Percentiles rank a stretch among this genome's conserved stretches.
Conservation (phyloP, 1,284 basidiomycete genomes). For the Cryptococcus sp. region DNA sequence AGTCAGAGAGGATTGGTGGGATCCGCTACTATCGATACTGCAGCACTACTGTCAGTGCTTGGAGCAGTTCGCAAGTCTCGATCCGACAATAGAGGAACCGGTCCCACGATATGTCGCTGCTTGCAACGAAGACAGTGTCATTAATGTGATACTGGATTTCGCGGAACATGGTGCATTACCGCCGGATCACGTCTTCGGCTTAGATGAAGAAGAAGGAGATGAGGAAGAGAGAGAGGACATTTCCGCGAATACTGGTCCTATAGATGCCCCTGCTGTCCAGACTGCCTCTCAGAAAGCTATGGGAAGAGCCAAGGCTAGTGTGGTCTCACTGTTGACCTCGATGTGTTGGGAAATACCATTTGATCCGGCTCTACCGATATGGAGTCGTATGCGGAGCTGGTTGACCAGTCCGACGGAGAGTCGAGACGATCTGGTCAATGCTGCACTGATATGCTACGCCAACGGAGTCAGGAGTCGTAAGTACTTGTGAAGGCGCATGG, state of each 20-base stretch:
- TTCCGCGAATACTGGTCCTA: too few species aligned
- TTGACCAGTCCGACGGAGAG: constrained; percentile 49
- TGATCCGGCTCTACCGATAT: constrained; percentile 53
- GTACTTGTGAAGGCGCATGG: constrained; percentile 19
- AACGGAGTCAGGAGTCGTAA: constrained; percentile 61
- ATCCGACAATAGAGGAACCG: not conserved
- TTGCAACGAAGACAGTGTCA: not conserved
- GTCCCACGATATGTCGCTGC: not conserved
- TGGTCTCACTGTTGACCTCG: constrained; percentile 79
- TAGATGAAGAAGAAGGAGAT: not conserved
- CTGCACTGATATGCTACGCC: constrained; percentile 49
- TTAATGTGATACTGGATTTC: not conserved
- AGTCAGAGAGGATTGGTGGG: not conserved
- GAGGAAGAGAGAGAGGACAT: constrained; percentile 1
- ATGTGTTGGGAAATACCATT: constrained; percentile 71
- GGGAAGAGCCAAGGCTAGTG: constrained; percentile 72
- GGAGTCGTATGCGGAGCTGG: constrained; percentile 72
- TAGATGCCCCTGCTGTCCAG: too few species aligned
- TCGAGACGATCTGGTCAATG: constrained; percentile 49
- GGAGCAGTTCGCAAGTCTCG: not conserved
- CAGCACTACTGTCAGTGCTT: not conserved
- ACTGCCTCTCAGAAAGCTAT: constrained; percentile 56
- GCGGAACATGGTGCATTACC: not conserved
- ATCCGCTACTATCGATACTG: not conserved
- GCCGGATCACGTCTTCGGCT: not conserved